phyloP scores from a whole-genome alignment of 345 rosid species.

The Bruguiera gymnorhiza region DNA sequence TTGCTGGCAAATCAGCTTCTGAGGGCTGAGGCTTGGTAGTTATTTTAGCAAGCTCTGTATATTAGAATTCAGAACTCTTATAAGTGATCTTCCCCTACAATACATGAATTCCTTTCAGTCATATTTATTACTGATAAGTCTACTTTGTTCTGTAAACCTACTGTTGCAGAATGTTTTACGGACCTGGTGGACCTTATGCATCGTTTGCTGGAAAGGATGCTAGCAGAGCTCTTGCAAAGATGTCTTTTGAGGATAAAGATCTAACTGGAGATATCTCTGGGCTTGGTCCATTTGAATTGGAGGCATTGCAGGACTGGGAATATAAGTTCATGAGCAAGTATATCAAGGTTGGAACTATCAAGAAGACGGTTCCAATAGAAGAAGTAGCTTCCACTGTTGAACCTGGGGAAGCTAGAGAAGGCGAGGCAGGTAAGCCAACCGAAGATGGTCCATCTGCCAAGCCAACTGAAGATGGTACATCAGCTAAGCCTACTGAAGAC shows the following conservation, averaged over 20 bases:
- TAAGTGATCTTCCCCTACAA: not conserved
- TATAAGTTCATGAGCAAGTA: conserved; percentile 99
- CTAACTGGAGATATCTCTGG: conserved; percentile 90
- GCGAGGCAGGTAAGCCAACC: conserved; percentile 30
- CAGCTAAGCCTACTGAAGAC: conserved; percentile 40
- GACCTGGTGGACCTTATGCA: conserved; percentile 98
- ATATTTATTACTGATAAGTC: not conserved
- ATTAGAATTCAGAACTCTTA: not conserved
- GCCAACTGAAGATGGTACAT: conserved; percentile 44
- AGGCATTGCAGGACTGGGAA: conserved; percentile 99
- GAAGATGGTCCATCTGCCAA: conserved; percentile 15
- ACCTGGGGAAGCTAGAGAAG: conserved; percentile 41
- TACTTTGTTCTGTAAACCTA: conserved; percentile 1
- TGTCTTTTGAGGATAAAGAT: conserved; percentile 95
- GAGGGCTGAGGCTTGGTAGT: not conserved
- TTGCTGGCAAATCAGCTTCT: not conserved
- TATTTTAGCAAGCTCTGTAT: not conserved
- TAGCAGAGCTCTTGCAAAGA: conserved; percentile 98
- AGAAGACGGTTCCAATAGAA: conserved; percentile 39
- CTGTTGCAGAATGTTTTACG: conserved; percentile 84
- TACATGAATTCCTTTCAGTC: too few relatives aligned
- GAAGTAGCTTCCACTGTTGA: conserved; percentile 45
- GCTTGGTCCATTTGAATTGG: conserved; percentile 90
- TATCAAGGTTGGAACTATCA: conserved; percentile 77
- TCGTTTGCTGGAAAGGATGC: conserved; percentile 96